Evolutionary conservation across 257 asterid species (phyloP).

Genomic region (Plantago ovata): DNA sequence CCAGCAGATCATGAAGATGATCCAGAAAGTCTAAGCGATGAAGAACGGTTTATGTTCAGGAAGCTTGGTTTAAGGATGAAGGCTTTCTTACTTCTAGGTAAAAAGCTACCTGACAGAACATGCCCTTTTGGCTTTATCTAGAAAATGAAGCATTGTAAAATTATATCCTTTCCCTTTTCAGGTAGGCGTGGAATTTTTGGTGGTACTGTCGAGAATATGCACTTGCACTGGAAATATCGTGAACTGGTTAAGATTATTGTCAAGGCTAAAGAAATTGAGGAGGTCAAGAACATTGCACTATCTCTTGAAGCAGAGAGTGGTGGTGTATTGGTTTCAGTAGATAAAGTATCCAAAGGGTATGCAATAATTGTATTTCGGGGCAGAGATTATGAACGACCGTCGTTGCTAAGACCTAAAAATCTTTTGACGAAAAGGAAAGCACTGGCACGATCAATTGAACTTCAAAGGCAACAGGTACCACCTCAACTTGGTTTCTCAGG

Average conservation of each 20-base stretch:
- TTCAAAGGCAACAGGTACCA: constrained; percentile 86
- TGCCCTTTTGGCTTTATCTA: constrained; percentile 9
- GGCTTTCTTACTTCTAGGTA: constrained; percentile 96
- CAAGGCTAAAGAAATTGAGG: constrained; percentile 65
- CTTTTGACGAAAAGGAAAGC: constrained; percentile 94
- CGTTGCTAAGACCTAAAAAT: constrained; percentile 71
- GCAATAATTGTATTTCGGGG: constrained; percentile 89
- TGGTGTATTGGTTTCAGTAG: constrained; percentile 84
- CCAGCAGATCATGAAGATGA: constrained; percentile 67
- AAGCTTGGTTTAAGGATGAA: constrained; percentile 97
- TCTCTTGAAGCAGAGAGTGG: constrained; percentile 98
- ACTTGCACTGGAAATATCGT: constrained; percentile 95
- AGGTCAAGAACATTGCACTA: constrained; percentile 72
- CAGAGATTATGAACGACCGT: constrained; percentile 74
- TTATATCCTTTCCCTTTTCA: constrained; percentile 34
- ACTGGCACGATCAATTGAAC: constrained; percentile 94
- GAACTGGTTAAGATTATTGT: constrained; percentile 85
- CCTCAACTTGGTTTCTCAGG: not conserved
- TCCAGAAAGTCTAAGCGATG: constrained; percentile 70
- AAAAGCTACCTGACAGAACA: constrained; percentile 9
- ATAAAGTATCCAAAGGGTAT: constrained; percentile 90
- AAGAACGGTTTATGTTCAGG: constrained; percentile 96
- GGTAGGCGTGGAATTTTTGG: constrained; percentile 98
- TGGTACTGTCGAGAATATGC: constrained; percentile 99
- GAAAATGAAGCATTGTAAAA: constrained; percentile 14